Conservation (phyloP, 75 land plant species). For the Sequoiadendron giganteum region DNA sequence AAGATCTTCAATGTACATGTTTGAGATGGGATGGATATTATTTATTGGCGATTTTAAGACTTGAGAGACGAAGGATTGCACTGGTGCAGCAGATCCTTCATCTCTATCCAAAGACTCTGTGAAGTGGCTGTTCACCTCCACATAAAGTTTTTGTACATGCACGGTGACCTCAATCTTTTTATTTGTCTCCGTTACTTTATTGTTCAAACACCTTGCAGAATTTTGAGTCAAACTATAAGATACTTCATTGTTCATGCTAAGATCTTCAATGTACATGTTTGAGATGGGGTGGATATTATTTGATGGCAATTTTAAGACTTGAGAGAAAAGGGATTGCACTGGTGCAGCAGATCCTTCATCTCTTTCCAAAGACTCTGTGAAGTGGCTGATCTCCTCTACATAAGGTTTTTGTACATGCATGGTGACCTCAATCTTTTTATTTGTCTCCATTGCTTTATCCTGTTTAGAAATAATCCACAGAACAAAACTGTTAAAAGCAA, state of each 20-base stretch:
- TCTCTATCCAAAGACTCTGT: slow-evolving; percentile 51
- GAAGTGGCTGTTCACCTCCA: slow-evolving; percentile 37
- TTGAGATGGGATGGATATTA: background rate
- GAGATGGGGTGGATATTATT: background rate
- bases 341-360: slow-evolving; percentile 13
- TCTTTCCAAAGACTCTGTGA: slow-evolving; percentile 52
- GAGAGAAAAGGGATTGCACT: slow-evolving; percentile 28
- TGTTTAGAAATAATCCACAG: slow-evolving; percentile 4
- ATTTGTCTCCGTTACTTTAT: background rate
- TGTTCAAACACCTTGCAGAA: slow-evolving; percentile 12
- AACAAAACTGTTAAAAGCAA: background rate
- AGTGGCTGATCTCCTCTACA: slow-evolving; percentile 35
- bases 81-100: slow-evolving; percentile 16
- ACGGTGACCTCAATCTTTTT: background rate
- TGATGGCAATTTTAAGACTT: slow-evolving; percentile 13
- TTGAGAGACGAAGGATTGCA: slow-evolving; percentile 25
- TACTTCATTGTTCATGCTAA: slow-evolving; percentile 6
- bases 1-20: slow-evolving; percentile 19
- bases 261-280: slow-evolving; percentile 18
- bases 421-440: background rate
- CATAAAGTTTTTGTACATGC: slow-evolving; percentile 19
- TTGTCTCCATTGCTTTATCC: background rate
- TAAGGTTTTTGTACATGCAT: slow-evolving; percentile 20
- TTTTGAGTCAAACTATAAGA: slow-evolving; percentile 26
- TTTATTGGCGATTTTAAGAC: slow-evolving; percentile 11